Evolutionary conservation across 83 land plant genomes (phyloP), one percentile per base, ranked within the genome.

Genomic region (Picea abies): DNA sequence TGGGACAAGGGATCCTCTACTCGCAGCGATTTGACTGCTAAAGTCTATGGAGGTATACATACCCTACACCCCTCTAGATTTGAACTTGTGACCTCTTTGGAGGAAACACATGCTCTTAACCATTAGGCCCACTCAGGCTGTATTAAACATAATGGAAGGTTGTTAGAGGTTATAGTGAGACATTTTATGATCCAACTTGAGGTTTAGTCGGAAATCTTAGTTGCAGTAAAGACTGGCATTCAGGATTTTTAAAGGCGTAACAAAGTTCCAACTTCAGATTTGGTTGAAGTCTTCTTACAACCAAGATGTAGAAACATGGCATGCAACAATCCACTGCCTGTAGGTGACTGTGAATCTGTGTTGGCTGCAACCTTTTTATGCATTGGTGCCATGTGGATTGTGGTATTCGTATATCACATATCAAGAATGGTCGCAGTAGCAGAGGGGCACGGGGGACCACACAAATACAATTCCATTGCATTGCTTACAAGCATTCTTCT

Each of bases 331-430:
- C 72, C 77, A 44, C 79, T 97, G 81, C 99, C 99, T 82, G 97
- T 89, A 63, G 98, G 94, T 88, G 96, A 96, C 29, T 97, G 99
- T 84, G 99, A 97, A 44, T 97, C 81, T 97, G 99, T 98, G 95
- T 96, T 77, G 99, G 99, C 29, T 97, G 99, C 87, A 98, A 97
- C 87, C 83, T 91, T 66, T 97, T 98, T 78, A 82, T 92, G 49
- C 99, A 97, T 84, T 97, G 99, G 99, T 97, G 99, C 83, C 99
- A 97, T 84, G 86, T 94, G 3, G 97, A 94, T 81, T 97, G 99
- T 85, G 98, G 90, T 3, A 82, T 97, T n/a, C 85, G 84, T 25
- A 83, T 85, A 84, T 83, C 84, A 41, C 87, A 88, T 78, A 96
- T 97, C 16, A 88, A 89, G 80, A 90, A 91, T 83, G 95, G 98